These are phyloP conservation scores for Mucor velutinosus DNA, from an alignment of 371 early-diverging fungal species.

Conservation along the genomic window DNA sequence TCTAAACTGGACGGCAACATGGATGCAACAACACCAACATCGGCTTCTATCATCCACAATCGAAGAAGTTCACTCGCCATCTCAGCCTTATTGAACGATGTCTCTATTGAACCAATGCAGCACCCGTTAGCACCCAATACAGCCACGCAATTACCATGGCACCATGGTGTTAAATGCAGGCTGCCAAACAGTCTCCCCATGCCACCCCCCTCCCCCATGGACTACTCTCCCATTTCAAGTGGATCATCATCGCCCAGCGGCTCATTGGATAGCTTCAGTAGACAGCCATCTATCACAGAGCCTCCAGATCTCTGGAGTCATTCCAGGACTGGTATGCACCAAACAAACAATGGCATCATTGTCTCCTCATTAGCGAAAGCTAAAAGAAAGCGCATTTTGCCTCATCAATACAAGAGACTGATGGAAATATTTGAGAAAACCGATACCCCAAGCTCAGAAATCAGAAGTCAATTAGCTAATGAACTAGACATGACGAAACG, in stretches of 20 bases:
- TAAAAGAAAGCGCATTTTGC: conserved; percentile 73
- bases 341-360: conserved; percentile 6
- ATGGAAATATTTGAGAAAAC: conserved; percentile 64
- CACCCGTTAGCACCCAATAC: conserved; percentile 1
- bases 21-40: neutral
- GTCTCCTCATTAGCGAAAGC: conserved; percentile 39
- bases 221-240: conserved; percentile 3
- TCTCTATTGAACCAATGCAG: conserved; percentile 32
- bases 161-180: neutral
- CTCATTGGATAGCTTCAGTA: neutral
- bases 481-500: conserved; percentile 87
- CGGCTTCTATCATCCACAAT: neutral
- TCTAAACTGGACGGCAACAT: neutral
- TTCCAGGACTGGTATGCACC: conserved; percentile 5
- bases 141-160: neutral
- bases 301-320: conserved; percentile 12
- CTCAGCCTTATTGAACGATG: conserved; percentile 30
- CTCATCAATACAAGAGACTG: conserved; percentile 63
- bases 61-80: conserved; percentile 11
- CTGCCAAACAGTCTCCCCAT: neutral
- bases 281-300: neutral
- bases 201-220: neutral
- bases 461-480: conserved; percentile 77
- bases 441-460: conserved; percentile 83
- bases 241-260: conserved; percentile 8